Base-by-base conservation (phyloP, 2,329 filamentous ascomycete genomes). In the Fusarium siculi region DNA sequence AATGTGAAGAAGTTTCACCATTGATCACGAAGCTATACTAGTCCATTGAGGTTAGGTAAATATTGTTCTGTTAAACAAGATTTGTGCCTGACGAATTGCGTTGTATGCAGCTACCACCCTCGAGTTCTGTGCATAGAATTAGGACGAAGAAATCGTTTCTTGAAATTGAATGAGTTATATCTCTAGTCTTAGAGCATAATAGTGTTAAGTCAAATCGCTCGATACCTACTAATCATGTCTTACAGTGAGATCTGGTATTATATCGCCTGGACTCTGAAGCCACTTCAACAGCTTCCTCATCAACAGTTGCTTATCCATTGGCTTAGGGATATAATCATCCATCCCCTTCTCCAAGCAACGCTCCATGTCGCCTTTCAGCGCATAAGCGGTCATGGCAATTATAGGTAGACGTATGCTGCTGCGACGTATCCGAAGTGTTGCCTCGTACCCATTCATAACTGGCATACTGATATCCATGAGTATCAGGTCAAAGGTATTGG, bases 401-500 rank as follows among this genome's bases (percentile, higher is more conserved):
- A 64, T 30, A 10, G 61, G 61, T 10, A 63, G 7, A 2, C n/a
- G 7, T 44, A 63, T 37, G 4, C 57, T 46, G 9, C 19, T 63
- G 9, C n/a, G 30, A 2, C 61, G 56, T 52, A 64, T 64, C 7
- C 32, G 21, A 11, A 23, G 30, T 8, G 61, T 63, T 19, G 61
- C 61, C 37, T 64, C 61, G 7, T 64, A 64, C 0, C 61, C 61
- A n/a, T 64, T 64, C 61, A 64, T 64, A 1, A 64, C 21, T 0
- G 61, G 61, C 61, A 64, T 64, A 12, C 61, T 64, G 16, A 64
- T 64, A 34, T 64, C 61, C 61, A 64, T 64, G 4, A 64, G 57
- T 43, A 64, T 28, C 2, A 64, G 15, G 36, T 64, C 61, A 30
- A 53, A 64, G 0, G 14, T 4, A 7, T 32, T 5, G 1, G 44